A percentile compares a stretch with the other conserved stretches of the same genome.
phyloP scores from a whole-genome alignment of 2,329 filamentous ascomycete genomes.

The Botrytis paeoniae region DNA sequence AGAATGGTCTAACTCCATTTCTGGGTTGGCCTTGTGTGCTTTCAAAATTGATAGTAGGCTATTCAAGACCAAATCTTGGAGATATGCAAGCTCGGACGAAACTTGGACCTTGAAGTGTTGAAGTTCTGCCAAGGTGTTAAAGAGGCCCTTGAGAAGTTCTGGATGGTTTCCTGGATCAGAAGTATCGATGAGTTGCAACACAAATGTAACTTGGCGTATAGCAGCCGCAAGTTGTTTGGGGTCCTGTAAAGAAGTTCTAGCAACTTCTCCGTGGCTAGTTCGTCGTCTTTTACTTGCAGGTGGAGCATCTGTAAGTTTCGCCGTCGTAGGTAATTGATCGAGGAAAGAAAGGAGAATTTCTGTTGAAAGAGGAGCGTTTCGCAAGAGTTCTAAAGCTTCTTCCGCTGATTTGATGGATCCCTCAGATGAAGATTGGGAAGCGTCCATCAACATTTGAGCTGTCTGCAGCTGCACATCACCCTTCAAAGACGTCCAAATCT shows the following conservation, averaged over 20 bases:
- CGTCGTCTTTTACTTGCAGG: conserved; percentile 76
- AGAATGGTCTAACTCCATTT: conserved; percentile 68
- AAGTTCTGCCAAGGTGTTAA: conserved; percentile 80
- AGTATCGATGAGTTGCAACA: conserved; percentile 82
- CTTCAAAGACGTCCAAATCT: conserved; percentile 72
- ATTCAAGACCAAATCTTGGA: conserved; percentile 80
- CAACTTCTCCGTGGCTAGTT: conserved; percentile 69
- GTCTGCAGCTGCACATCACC: conserved; percentile 56
- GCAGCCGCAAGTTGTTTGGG: conserved; percentile 63
- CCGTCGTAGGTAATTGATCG: conserved; percentile 68
- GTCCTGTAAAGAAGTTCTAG: conserved; percentile 58
- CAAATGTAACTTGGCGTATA: conserved; percentile 76
- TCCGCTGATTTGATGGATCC: conserved; percentile 44
- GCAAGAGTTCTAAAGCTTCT: conserved; percentile 69
- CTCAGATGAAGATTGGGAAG: conserved; percentile 48
- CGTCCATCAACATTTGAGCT: conserved; percentile 60
- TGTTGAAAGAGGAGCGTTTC: conserved; percentile 69
- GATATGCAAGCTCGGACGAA: conserved; percentile 83
- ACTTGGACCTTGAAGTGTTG: conserved; percentile 80
- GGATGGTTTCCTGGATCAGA: conserved; percentile 73
- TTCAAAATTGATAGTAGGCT: conserved; percentile 83
- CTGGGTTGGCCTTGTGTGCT: conserved; percentile 61
- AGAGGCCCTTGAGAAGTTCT: conserved; percentile 73
- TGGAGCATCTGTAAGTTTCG: conserved; percentile 67
- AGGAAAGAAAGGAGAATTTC: conserved; percentile 70